Percentiles rank a stretch among this genome's conserved stretches.
Conservation (phyloP, 257 asterid genomes). For the Salvia splendens region DNA sequence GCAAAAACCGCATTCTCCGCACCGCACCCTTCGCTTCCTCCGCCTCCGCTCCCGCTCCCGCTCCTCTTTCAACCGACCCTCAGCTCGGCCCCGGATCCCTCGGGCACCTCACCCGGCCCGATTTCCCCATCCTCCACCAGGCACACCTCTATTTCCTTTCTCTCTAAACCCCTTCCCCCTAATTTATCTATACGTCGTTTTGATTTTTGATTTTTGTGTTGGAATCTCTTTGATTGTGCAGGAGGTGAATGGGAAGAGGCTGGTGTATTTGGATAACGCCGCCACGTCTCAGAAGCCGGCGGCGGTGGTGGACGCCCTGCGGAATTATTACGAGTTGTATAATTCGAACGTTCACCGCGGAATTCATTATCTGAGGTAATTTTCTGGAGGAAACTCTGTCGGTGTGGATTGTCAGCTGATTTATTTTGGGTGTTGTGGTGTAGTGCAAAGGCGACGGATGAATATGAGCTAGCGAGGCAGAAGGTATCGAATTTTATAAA, state of each 20-base stretch:
- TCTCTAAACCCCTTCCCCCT: neutral
- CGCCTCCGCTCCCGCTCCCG: slow-evolving; percentile 46
- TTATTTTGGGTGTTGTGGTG: slow-evolving; percentile 8
- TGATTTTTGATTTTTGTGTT: neutral
- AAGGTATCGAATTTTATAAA: slow-evolving; percentile 85
- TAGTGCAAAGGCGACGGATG: slow-evolving; percentile 92
- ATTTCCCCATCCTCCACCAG: slow-evolving; percentile 95
- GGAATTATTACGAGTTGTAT: slow-evolving; percentile 65
- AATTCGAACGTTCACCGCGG: slow-evolving; percentile 99
- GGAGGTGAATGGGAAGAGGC: slow-evolving; percentile 85
- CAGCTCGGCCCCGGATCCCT: slow-evolving; percentile 68
- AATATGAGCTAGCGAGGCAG: slow-evolving; percentile 79
- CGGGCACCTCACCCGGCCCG: slow-evolving; percentile 69
- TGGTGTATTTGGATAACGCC: slow-evolving; percentile 96
- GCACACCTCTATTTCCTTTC: slow-evolving; percentile 29
- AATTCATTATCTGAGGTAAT: slow-evolving; percentile 84
- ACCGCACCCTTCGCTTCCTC: slow-evolving; percentile 46
- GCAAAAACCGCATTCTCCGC: slow-evolving; percentile 34
- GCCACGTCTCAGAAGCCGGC: slow-evolving; percentile 98
- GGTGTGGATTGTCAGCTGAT: slow-evolving; percentile 4
- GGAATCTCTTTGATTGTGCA: slow-evolving; percentile 34
- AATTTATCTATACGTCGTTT: neutral
- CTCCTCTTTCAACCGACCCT: slow-evolving; percentile 41
- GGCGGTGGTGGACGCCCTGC: slow-evolving; percentile 65
- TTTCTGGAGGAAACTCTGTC: neutral